phyloP scores from a whole-genome alignment of 306 rosid species.

The Crotalaria pallida region DNA sequence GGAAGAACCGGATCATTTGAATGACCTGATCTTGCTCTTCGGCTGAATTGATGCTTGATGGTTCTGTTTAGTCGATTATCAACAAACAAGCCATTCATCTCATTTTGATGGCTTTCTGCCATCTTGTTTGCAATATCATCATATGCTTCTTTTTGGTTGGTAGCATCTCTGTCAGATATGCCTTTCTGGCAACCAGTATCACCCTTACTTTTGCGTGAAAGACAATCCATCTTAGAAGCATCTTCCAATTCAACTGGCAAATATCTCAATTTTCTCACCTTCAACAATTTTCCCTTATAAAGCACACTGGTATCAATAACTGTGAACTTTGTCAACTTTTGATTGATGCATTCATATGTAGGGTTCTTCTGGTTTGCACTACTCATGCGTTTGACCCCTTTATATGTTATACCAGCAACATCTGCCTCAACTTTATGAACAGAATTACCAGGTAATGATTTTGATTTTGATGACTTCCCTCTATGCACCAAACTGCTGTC shows the following conservation, averaged over 20 bases:
- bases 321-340: conserved; percentile 36
- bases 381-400: conserved; percentile 18
- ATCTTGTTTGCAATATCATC: conserved; percentile 26
- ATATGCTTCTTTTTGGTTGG: conserved; percentile 19
- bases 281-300: conserved; percentile 38
- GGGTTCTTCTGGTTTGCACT: conserved; percentile 29
- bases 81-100: conserved; percentile 13
- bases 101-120: conserved; percentile 24
- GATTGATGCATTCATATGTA: conserved; percentile 9
- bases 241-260: conserved; percentile 30
- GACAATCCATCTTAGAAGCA: conserved; percentile 28
- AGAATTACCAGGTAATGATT: conserved; percentile 33
- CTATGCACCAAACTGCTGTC: conserved; percentile 49
- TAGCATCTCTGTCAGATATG: background rate
- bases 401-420: conserved; percentile 24
- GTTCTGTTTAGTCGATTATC: conserved; percentile 35
- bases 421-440: conserved; percentile 20
- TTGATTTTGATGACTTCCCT: conserved; percentile 47
- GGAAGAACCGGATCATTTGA: conserved; percentile 43
- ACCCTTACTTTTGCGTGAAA: conserved; percentile 29
- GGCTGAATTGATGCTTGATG: conserved; percentile 35
- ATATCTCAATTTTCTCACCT: conserved; percentile 42
- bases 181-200: conserved; percentile 20
- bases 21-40: conserved; percentile 41
- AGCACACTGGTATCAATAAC: conserved; percentile 54